Percentiles rank a stretch among this genome's conserved stretches.
phyloP scores from a whole-genome alignment of 805 yeast species.

The Kuraishia capsulata region DNA sequence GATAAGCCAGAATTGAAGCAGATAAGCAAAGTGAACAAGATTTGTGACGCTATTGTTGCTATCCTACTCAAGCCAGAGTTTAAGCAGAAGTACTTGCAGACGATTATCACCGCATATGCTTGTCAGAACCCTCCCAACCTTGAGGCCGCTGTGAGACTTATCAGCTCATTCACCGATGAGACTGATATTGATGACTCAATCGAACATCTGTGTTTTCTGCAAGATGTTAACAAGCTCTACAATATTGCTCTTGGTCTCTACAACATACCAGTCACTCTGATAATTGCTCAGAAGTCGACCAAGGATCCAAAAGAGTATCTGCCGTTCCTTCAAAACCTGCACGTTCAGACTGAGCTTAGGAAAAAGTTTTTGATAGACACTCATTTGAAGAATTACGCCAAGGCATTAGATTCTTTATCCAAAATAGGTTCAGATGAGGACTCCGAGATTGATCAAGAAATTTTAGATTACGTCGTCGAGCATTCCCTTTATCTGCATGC shows the following conservation, averaged over 20 bases:
- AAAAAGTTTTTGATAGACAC: slow-evolving; percentile 74
- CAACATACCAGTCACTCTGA: slow-evolving; percentile 69
- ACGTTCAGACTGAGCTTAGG: slow-evolving; percentile 57
- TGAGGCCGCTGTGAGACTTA: slow-evolving; percentile 59
- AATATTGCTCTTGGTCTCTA: slow-evolving; percentile 74
- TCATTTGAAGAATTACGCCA: slow-evolving; percentile 53
- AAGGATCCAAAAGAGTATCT: slow-evolving; percentile 96
- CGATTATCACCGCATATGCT: slow-evolving; percentile 85
- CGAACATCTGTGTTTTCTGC: slow-evolving; percentile 81
- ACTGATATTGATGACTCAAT: slow-evolving; percentile 51
- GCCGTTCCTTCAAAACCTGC: slow-evolving; percentile 79
- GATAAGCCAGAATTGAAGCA: slow-evolving; percentile 5
- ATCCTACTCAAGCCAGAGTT: slow-evolving; percentile 45
- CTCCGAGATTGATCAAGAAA: slow-evolving; percentile 38
- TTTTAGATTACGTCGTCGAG: slow-evolving; percentile 55
- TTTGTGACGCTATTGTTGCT: slow-evolving; percentile 62
- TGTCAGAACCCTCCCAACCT: slow-evolving; percentile 85
- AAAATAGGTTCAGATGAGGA: slow-evolving; percentile 30
- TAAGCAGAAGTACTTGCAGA: slow-evolving; percentile 54
- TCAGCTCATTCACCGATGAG: slow-evolving; percentile 40
- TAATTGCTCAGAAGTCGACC: slow-evolving; percentile 92
- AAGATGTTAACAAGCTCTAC: slow-evolving; percentile 80
- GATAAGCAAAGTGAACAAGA: slow-evolving; percentile 50
- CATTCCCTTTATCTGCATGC: slow-evolving; percentile 70
- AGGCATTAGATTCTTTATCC: slow-evolving; percentile 61